Evolutionary conservation across 2,329 filamentous ascomycete genomes (phyloP).

Genomic region (Aspergillus pseudoterreus): DNA sequence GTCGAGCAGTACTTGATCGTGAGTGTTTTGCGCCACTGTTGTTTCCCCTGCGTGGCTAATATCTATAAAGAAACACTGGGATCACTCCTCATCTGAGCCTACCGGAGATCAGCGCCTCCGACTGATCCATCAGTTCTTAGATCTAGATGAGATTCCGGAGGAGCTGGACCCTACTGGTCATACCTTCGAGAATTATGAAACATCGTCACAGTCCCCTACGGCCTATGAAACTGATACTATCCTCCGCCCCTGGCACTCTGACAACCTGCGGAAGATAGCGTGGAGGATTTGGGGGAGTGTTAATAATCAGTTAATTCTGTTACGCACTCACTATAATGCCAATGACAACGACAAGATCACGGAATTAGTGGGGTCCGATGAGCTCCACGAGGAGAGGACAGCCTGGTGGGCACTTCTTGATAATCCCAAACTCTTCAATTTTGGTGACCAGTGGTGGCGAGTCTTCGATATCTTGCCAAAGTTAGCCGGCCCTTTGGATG

Average conservation of each 20-base stretch:
- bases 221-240: conserved; percentile 2
- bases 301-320: not conserved
- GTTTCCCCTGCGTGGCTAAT: not conserved
- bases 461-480: conserved; percentile 3
- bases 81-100: conserved; percentile 3
- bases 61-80: conserved; percentile 1
- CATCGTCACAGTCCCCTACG: not conserved
- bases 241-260: conserved; percentile 5
- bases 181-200: not conserved
- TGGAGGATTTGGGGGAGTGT: conserved; percentile 5
- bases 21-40: not conserved
- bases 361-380: not conserved
- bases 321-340: conserved; percentile 5
- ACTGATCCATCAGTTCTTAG: conserved; percentile 1
- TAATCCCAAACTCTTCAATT: conserved; percentile 6
- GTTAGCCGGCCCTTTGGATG: not conserved
- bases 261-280: conserved; percentile 6
- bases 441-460: conserved; percentile 2
- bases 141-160: conserved; percentile 5
- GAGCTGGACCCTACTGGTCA: conserved; percentile 1
- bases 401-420: conserved; percentile 2
- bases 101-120: conserved; percentile 1
- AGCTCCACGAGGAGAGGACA: not conserved
- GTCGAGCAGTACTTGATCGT: conserved; percentile 7
- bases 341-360: not conserved